Evolutionary conservation across 768 basidiomycete genomes (phyloP), one percentile per base, ranked within the genome.

Genomic region (Royoungia palumana): DNA sequence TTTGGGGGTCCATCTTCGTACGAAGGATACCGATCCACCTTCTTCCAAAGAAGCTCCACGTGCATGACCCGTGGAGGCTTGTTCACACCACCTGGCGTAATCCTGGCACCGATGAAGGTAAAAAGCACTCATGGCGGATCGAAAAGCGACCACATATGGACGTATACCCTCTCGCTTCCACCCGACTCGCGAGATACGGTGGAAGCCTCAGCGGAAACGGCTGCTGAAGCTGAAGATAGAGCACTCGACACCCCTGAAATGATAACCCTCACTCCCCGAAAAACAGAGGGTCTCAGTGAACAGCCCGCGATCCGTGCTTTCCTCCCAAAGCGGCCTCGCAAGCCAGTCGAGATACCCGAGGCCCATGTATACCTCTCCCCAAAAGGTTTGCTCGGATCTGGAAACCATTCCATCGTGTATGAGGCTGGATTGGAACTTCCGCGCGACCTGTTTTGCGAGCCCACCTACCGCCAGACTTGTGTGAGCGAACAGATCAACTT

Each of bases 331-430:
- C 59, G 47, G n/a, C 69, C 71, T 11, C 53, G 44, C 2, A 57
- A 47, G 25, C 53, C 19, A 38, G 58, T 27, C 46, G 57, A 36
- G 46, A 64, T 57, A 6, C 62, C 60, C 16, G 75, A 72, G 47
- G 79, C 74, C 5, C 78, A 81, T 58, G 67, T 82, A 1, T 77
- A 79, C 46, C 55, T 83, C 47, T 69, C 70, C 3, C 69, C 71
- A 0, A 35, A 37, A 2, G 54, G 70, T 22, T 39, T 17, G 17
- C 52, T 72, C 6, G 82, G 80, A 1, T 2, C 8, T 2, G 81
- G 82, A 0, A 55, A 78, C 58, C 82, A 83, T 54, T 82, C 82
- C 0, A 43, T 60, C 30, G 76, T 79, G 1, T 75, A 77, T 47
- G 55, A 66, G 38, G 79, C 74, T 6, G 75, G 79, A 41, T 73